Evolutionary conservation across 768 basidiomycete genomes (phyloP), one percentile per base, ranked within the genome.

Genomic region (Tylopilus intermedius): DNA sequence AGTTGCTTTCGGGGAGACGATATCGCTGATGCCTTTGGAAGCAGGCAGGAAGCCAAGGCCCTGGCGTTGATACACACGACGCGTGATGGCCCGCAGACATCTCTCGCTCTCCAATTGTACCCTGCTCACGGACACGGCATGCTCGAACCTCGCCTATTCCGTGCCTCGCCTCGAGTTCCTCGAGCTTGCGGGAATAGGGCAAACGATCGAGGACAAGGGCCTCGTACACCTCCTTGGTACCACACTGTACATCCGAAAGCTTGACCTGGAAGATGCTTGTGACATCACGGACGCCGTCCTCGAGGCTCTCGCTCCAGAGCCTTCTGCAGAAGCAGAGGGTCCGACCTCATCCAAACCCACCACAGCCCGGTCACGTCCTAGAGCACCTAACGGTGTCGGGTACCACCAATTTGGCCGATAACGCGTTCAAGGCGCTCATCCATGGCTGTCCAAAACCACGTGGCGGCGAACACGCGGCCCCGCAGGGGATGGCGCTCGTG

Each of bases 241-340:
- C 13, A 85, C 84, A 2, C 88, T 88, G 1, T 67, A 75, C 55
- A 82, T 96, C 44, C 77, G 83, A 50, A 81, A 80, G 42, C 71
- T 95, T 38, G 94, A 96, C 65, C 72, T 96, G n/a, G 94, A 95
- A 63, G 88, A 91, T 58, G 90, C 90, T 6, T 67, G 70, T 11
- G 79, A 83, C 15, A 80, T 94, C 49, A 86, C 81, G 1, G 91
- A 95, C 66, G 70, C 74, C 2, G 77, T 93, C n/a, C 66, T 95
- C 24, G 71, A 73, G 18, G 73, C 74, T 0, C 72, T 96, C 32
- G 88, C 87, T 1, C 86, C 84, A 0, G 52, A 52, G 13, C 49
- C 46, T 22, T 35, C 30, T 15, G 21, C 22, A 15, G 51, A 56
- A 30, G 24, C 10, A 2, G 60, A 62, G 5, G 48, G 47, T 15